Evolutionary conservation across 179 eudicot genomes (phyloP).

Genomic region (Drosera spatulata): DNA sequence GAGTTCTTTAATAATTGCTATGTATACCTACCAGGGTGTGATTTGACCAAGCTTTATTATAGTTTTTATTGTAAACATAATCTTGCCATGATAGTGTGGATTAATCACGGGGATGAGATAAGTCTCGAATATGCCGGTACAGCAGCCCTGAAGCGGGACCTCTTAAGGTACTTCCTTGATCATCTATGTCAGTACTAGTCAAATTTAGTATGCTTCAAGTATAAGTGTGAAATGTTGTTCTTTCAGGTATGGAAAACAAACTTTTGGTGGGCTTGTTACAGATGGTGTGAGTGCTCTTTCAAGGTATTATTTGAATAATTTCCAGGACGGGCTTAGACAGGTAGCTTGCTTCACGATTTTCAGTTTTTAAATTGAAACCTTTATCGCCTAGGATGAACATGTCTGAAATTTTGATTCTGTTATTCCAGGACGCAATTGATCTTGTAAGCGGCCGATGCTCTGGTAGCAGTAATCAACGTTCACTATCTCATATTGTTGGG

Average conservation of each 20-base stretch:
- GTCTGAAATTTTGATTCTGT: slow-evolving; percentile 2
- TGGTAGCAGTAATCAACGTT: slow-evolving; percentile 47
- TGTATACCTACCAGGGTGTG: background rate
- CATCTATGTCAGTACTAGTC: background rate
- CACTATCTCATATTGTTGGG: slow-evolving; percentile 52
- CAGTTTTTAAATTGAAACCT: background rate
- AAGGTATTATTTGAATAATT: slow-evolving; percentile 84
- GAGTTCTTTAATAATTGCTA: slow-evolving; percentile 11
- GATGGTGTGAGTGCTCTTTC: slow-evolving; percentile 93
- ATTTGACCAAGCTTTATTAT: slow-evolving; percentile 2
- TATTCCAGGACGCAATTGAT: slow-evolving; percentile 87
- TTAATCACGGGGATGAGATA: slow-evolving; percentile 89
- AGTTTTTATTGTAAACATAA: slow-evolving; percentile 6
- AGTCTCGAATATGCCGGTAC: slow-evolving; percentile 93
- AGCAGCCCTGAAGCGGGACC: slow-evolving; percentile 88
- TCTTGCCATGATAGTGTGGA: slow-evolving; percentile 60
- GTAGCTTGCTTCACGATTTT: slow-evolving; percentile 19
- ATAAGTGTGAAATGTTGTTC: slow-evolving; percentile 9
- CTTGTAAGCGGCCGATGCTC: slow-evolving; percentile 78
- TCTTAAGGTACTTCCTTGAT: slow-evolving; percentile 48
- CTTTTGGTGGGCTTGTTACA: slow-evolving; percentile 60
- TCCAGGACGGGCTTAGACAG: slow-evolving; percentile 94
- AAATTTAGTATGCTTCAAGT: too few relatives aligned
- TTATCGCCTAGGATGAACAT: background rate
- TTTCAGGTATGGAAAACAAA: slow-evolving; percentile 79